Evolutionary conservation across 768 basidiomycete genomes (phyloP).

Genomic region (Agrocybe chaxingu): DNA sequence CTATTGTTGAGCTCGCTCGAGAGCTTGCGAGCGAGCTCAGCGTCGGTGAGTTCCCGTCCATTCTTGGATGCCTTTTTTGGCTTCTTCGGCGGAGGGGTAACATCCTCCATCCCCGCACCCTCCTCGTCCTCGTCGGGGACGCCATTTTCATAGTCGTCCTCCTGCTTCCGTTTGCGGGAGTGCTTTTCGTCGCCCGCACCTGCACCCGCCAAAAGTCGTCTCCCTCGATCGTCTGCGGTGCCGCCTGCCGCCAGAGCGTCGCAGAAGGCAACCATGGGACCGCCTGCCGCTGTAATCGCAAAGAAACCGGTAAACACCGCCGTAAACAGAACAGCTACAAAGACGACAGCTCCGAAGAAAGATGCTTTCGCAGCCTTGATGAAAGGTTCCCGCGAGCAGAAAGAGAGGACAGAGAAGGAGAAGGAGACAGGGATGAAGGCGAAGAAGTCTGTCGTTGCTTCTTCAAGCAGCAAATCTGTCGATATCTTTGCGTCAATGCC

Average conservation of each 20-base stretch:
- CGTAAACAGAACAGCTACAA: not conserved
- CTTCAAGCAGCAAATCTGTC: not conserved
- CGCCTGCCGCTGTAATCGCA: conserved; percentile 7
- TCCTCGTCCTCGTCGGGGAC: conserved; percentile 28
- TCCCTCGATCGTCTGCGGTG: conserved; percentile 29
- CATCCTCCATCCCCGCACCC: conserved; percentile 22
- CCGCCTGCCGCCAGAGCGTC: conserved; percentile 8
- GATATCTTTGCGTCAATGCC: not conserved
- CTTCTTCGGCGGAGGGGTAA: conserved; percentile 41
- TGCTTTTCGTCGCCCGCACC: conserved; percentile 20
- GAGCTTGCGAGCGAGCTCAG: conserved; percentile 66
- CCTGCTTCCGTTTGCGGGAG: conserved; percentile 37
- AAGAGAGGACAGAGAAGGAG: conserved; percentile 13
- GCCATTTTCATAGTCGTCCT: conserved; percentile 24
- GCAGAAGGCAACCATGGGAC: conserved; percentile 11
- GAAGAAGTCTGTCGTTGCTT: not conserved
- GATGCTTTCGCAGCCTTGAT: conserved; percentile 21
- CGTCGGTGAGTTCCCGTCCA: conserved; percentile 59
- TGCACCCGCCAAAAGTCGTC: conserved; percentile 23
- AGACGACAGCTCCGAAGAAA: not conserved
- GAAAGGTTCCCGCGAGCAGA: conserved; percentile 19
- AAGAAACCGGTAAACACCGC: conserved; percentile 2
- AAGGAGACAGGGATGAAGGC: conserved; percentile 20
- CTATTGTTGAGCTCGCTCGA: conserved; percentile 63
- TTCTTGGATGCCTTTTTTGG: conserved; percentile 47